Conservation (phyloP, 2,329 filamentous ascomycete genomes). For the Rhynchosporium secalis region DNA sequence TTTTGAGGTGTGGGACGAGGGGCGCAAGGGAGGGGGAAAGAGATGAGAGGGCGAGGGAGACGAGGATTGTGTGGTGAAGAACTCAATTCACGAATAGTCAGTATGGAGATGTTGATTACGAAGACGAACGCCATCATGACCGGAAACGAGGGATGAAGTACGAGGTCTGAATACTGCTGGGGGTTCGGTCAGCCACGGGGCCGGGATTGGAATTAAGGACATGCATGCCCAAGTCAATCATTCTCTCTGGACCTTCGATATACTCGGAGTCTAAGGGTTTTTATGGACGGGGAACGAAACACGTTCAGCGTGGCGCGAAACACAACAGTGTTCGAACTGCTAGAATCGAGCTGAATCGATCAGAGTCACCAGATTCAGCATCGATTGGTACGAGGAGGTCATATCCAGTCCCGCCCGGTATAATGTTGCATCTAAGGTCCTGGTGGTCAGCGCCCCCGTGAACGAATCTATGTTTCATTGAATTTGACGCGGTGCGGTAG, state of each 20-base stretch:
- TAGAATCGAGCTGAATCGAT: too few relatives aligned
- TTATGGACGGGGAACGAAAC: too few relatives aligned
- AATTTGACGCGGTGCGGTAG: too few relatives aligned
- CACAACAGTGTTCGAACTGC: too few relatives aligned
- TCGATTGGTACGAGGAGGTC: too few relatives aligned
- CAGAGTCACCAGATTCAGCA: too few relatives aligned
- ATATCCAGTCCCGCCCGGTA: too few relatives aligned
- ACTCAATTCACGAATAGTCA: not conserved
- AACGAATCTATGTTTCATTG: too few relatives aligned
- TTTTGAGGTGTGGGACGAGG: conserved; percentile 36
- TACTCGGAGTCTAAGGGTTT: too few relatives aligned
- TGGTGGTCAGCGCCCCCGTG: too few relatives aligned
- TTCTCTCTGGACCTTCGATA: not conserved
- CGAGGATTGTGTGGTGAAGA: conserved; percentile 20
- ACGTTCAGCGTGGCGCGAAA: too few relatives aligned
- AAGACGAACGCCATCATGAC: not conserved
- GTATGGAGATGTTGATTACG: not conserved
- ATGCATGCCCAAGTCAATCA: not conserved
- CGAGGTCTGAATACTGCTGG: not conserved
- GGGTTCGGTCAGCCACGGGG: not conserved
- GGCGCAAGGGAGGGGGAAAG: conserved; percentile 30
- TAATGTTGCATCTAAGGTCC: too few relatives aligned
- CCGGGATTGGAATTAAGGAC: not conserved
- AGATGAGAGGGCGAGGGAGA: conserved; percentile 30
- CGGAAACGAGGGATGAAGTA: not conserved